Evolutionary conservation across 345 rosid genomes (phyloP), one percentile per base, ranked within the genome.

Genomic region (Cardamine resedifolia): DNA sequence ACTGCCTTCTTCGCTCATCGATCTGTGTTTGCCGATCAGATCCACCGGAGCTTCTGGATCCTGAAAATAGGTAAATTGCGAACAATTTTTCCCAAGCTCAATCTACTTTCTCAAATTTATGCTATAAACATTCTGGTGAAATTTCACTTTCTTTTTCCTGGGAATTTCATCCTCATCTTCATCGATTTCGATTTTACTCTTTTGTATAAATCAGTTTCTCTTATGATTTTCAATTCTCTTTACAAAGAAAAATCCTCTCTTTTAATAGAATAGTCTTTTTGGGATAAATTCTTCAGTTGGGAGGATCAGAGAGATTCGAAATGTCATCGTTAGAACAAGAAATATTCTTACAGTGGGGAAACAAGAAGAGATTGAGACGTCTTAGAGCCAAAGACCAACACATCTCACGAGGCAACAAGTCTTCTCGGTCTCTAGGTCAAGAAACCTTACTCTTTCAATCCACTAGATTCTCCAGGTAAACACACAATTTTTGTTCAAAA

Each of bases 331-430:
- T 64, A 28, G 80, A 70, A 21, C 71, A 70, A 70, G 96, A 90
- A 66, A 86, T 88, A 34, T 80, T 86, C 68, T 80, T 90, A 62
- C 88, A 86, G 75, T 90, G 98, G 98, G 96, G 97, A 61, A 87
- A 82, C 68, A 87, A 83, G 80, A 93, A 93, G 86, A 87, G 89
- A 78, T 85, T 81, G 74, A 85, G 98, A 84, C 79, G 94, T 73
- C 79, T 85, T 36, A 89, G 88, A 79, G 73, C 87, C 34, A 92
- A 87, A 70, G 87, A 83, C 60, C 79, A 82, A 58, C 82, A 77
- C 58, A 78, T 53, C 72, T 82, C 79, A 9, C 82, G 72, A 82
- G 70, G 80, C 77, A 86, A 62, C 43, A 68, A 55, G 12, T 74
- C 26, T 73, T 85, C 60, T 81, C 81, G 64, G 38, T 76, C 55